These are phyloP conservation scores for Ascodesmis nigricans DNA, from an alignment of 495 filamentous ascomycete genomes.

Conservation along the genomic window DNA sequence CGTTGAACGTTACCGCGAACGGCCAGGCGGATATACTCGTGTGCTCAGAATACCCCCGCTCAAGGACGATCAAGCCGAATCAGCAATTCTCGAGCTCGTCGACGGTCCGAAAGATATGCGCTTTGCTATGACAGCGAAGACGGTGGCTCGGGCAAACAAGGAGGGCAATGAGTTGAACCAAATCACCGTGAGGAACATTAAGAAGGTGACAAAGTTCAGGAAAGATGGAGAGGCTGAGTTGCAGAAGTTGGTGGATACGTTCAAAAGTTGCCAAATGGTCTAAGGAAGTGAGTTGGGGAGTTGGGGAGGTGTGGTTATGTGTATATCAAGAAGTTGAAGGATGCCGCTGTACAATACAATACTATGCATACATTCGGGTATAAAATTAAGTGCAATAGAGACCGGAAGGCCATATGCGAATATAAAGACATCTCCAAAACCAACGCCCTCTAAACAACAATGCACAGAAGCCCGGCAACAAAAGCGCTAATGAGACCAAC, in stretches of 20 bases:
- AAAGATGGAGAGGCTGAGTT: constrained; percentile 41
- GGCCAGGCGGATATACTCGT: constrained; percentile 83
- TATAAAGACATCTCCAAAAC: background rate
- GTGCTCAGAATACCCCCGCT: constrained; percentile 64
- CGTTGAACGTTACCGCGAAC: constrained; percentile 51
- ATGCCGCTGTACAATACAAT: background rate
- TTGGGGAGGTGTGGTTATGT: background rate
- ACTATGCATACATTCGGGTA: background rate
- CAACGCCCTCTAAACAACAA: no score
- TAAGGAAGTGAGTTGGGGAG: background rate
- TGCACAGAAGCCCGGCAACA: no score
- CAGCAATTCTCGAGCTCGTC: constrained; percentile 86
- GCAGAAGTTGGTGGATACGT: constrained; percentile 45
- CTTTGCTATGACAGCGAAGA: constrained; percentile 73
- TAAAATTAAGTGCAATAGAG: background rate
- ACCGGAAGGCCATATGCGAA: background rate
- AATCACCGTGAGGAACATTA: constrained; percentile 52
- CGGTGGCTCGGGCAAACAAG: constrained; percentile 40
- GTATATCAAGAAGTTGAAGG: no score
- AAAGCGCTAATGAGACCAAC: no score
- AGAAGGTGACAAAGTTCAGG: constrained; percentile 68
- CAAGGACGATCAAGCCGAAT: constrained; percentile 55
- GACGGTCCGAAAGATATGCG: constrained; percentile 90
- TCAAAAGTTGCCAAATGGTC: constrained; percentile 25
- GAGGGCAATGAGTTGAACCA: constrained; percentile 35